phyloP scores from a whole-genome alignment of 1,284 basidiomycete species.

The Melampsora allii-populina region DNA sequence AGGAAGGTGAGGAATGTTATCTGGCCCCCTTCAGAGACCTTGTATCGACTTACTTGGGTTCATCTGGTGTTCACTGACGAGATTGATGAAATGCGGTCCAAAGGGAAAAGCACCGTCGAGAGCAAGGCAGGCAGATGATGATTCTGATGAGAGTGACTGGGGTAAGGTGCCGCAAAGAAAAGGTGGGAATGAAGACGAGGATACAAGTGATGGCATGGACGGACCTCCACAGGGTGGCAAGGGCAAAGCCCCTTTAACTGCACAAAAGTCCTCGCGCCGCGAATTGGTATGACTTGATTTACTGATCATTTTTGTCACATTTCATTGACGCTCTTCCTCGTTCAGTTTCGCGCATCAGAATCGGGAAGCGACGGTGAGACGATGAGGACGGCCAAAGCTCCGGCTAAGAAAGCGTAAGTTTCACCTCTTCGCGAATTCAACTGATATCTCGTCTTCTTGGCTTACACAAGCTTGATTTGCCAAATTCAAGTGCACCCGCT shows the following conservation, averaged over 20 bases:
- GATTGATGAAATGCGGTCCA: constrained; percentile 46
- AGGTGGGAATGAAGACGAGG: constrained; percentile 13
- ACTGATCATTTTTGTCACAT: neutral
- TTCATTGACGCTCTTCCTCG: neutral
- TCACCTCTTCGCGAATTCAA: neutral
- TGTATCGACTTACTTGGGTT: constrained; percentile 18
- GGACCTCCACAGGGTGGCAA: neutral
- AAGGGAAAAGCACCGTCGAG: constrained; percentile 43
- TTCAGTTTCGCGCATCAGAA: constrained; percentile 5
- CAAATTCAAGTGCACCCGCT: constrained; percentile 9
- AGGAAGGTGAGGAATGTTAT: constrained; percentile 56
- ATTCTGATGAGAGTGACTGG: constrained; percentile 47
- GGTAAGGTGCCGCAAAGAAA: constrained; percentile 40
- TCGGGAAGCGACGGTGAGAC: constrained; percentile 10
- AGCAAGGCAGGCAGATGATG: constrained; percentile 45
- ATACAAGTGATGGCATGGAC: constrained; percentile 5
- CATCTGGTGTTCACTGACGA: constrained; percentile 36
- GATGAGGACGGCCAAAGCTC: constrained; percentile 54
- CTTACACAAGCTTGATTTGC: neutral
- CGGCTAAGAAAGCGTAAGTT: constrained; percentile 46
- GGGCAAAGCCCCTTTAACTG: neutral
- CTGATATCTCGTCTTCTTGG: neutral
- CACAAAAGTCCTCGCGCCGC: neutral
- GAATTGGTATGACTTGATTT: neutral
- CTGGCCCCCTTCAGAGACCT: constrained; percentile 49